These are phyloP conservation scores for Termitomyces titanicus DNA, from an alignment of 768 basidiomycete genomes.

Conservation along the genomic window DNA sequence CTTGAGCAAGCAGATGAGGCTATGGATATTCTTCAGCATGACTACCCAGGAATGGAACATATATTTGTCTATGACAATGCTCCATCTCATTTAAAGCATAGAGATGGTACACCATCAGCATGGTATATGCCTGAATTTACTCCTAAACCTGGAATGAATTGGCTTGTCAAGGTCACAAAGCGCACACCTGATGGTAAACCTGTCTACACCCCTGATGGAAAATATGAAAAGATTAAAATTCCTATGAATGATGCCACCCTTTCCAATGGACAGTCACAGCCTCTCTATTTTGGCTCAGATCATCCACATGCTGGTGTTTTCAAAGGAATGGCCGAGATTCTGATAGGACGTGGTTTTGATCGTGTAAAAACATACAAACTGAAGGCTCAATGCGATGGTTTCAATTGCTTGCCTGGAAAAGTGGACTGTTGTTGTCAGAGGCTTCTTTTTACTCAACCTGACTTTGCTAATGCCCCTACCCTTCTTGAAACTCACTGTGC, in stretches of 20 bases:
- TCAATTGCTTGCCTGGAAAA: too few species aligned
- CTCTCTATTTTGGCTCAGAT: background rate
- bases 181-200: constrained; percentile 20
- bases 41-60: constrained; percentile 4
- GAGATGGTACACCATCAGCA: background rate
- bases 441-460: too few species aligned
- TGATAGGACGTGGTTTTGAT: constrained; percentile 26
- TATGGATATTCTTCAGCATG: constrained; percentile 20
- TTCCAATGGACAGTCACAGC: constrained; percentile 19
- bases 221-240: constrained; percentile 2
- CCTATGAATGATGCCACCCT: background rate
- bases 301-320: constrained; percentile 23
- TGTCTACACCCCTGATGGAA: background rate
- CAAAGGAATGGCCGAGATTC: constrained; percentile 36
- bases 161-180: constrained; percentile 15
- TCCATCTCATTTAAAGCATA: constrained; percentile 3
- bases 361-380: too few species aligned
- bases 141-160: too few species aligned
- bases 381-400: too few species aligned
- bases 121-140: constrained; percentile 3
- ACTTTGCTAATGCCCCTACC: constrained; percentile 27
- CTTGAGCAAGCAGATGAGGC: constrained; percentile 20
- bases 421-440: constrained; percentile 31
- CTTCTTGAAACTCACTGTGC: constrained; percentile 24
- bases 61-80: constrained; percentile 16